Base-by-base conservation (phyloP, 768 basidiomycete species). In the Mycena venus region DNA sequence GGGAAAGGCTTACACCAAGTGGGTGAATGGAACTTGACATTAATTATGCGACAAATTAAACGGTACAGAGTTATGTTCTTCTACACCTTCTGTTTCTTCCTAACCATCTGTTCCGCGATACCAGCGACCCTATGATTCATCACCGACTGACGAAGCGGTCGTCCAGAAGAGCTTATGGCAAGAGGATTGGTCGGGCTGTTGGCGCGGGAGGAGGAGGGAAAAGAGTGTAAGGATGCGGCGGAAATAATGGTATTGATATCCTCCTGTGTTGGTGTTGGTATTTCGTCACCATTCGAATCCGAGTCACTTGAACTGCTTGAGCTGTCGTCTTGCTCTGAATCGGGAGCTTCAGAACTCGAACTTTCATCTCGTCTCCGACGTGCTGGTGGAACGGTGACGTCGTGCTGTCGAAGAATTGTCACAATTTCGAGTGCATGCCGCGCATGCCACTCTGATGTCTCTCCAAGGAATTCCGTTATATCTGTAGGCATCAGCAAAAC, bases 371-470 rank as follows among this genome's bases (percentile, higher is more conserved):
- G 10, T 4, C 15, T 42, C 11, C 40, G 40, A 42, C 40, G 40
- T 4, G 10, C 10, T 42, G 8, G 15, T 4, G 40, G 40, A 8
- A 23, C n/a, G 6, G 7, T 23, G 40, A 40, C 23, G 12, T 70
- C 68, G 51, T 62, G 34, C 2, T 6, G 47, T 1, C 25, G 34
- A 3, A 70, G 51, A 1, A 60, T 32, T 10, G 60, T 27, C 12
- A 70, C 2, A 11, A 70, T 49, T 4, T 62, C 49, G 9, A 70
- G 25, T 2, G 68, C 68, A 55, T 62, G 31, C n/a, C 9, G 32
- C 4, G 68, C 1, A 21, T 70, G 68, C 68, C 68, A 70, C 38
- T 70, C 68, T 11, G 23, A 2, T 2, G 47, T 70, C 21, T 70
- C 68, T 21, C 15, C 36, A 0, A 70, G 68, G n/a, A 70, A 62